phyloP scores from a whole-genome alignment of 2,329 filamentous ascomycete species.

The Sclerotinia sclerotiorum region DNA sequence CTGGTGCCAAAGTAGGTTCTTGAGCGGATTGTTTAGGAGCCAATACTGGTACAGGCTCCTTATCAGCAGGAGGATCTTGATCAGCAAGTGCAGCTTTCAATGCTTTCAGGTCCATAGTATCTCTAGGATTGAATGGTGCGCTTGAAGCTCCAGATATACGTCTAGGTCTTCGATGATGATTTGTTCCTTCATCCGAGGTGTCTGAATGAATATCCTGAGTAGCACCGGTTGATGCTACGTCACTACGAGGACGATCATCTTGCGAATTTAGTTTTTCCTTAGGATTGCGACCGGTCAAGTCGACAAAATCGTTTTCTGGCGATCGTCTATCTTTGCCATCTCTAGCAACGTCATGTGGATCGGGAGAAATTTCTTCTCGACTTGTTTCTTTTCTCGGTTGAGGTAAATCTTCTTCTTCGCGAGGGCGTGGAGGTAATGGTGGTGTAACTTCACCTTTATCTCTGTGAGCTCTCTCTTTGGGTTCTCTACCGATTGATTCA shows the following conservation, averaged over 20 bases:
- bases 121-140: slow-evolving; percentile 40
- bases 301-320: slow-evolving; percentile 27
- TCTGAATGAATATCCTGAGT: slow-evolving; percentile 33
- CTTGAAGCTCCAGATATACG: slow-evolving; percentile 31
- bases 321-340: slow-evolving; percentile 25
- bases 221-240: slow-evolving; percentile 24
- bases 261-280: slow-evolving; percentile 47
- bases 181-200: slow-evolving; percentile 32
- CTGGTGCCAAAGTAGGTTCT: slow-evolving; percentile 17
- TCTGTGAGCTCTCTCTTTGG: slow-evolving; percentile 31
- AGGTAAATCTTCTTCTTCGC: slow-evolving; percentile 16
- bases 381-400: slow-evolving; percentile 10
- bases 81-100: slow-evolving; percentile 38
- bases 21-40: slow-evolving; percentile 25
- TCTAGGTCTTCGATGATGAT: slow-evolving; percentile 26
- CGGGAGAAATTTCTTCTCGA: slow-evolving; percentile 8
- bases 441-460: slow-evolving; percentile 29
- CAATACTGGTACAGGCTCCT: slow-evolving; percentile 23
- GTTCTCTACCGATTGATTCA: slow-evolving; percentile 32
- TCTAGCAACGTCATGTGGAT: slow-evolving; percentile 15
- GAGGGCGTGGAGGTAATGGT: slow-evolving; percentile 18
- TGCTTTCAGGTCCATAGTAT: slow-evolving; percentile 40
- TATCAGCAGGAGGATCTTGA: slow-evolving; percentile 30
- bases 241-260: slow-evolving; percentile 32
- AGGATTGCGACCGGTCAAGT: slow-evolving; percentile 45